These are phyloP conservation scores for Umbelopsis isabellina DNA, from an alignment of 192 early-diverging fungal genomes.

Conservation along the genomic window DNA sequence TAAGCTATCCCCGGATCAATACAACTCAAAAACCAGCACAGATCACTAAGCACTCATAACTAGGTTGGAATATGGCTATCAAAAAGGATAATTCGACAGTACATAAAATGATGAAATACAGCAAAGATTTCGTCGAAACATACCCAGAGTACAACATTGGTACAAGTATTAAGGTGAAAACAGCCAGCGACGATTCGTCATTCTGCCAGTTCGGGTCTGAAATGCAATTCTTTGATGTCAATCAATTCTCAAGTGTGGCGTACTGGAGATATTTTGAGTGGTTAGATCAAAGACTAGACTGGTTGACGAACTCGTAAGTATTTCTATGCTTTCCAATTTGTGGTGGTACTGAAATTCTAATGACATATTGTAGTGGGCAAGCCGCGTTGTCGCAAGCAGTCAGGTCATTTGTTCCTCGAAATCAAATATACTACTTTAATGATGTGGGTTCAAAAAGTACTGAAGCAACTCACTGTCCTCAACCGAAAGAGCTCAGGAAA, in stretches of 20 bases:
- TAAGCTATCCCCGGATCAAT: conserved; percentile 10
- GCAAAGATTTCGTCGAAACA: background rate
- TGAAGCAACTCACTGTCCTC: background rate
- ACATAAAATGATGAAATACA: background rate
- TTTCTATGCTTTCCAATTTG: background rate
- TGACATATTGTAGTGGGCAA: background rate
- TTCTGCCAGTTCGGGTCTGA: background rate
- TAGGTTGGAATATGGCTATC: conserved; percentile 5
- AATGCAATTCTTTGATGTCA: conserved; percentile 7
- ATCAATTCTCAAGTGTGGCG: background rate
- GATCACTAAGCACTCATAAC: no score
- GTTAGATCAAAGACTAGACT: background rate
- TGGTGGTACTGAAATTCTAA: background rate
- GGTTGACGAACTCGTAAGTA: background rate
- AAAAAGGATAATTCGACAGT: background rate
- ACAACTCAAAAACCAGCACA: background rate
- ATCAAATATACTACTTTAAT: conserved; percentile 2
- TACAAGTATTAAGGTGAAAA: background rate
- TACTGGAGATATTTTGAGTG: conserved; percentile 16
- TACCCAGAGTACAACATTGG: background rate
- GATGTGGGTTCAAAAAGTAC: background rate
- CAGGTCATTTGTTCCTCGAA: background rate
- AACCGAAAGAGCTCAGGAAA: background rate
- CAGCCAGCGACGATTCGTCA: background rate
- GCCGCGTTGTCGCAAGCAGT: background rate